Conservation (phyloP, 257 asterid genomes). For the Nicotiana undulata region DNA sequence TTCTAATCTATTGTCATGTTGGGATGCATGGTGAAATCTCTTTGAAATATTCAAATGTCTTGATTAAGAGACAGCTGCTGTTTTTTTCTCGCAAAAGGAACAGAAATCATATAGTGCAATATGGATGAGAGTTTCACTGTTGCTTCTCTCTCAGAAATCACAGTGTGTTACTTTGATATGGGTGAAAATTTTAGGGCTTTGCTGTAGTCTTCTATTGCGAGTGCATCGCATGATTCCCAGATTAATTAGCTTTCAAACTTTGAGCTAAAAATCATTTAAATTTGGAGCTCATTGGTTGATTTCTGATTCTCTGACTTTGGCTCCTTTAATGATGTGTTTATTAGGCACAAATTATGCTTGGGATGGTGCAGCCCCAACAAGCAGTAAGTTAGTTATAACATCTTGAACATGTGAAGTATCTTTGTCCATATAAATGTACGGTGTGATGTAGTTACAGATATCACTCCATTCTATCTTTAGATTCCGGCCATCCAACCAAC, state of each 20-base stretch:
- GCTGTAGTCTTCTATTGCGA: not conserved
- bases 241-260: not conserved
- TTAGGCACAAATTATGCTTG: constrained; percentile 96
- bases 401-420: constrained; percentile 3
- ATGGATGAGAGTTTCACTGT: not conserved
- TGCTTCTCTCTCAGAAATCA: not conserved
- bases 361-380: constrained; percentile 87
- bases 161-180: not conserved
- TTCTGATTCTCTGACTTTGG: constrained; percentile 16
- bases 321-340: constrained; percentile 9
- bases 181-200: not conserved
- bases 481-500: constrained; percentile 41
- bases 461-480: constrained; percentile 24
- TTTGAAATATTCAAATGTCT: not conserved
- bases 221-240: not conserved
- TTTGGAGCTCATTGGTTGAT: not conserved
- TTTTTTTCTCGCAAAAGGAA: not conserved
- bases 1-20: too few species aligned
- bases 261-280: not conserved
- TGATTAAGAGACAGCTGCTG: not conserved
- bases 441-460: constrained; percentile 7
- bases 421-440: constrained; percentile 3
- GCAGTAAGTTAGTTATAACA: constrained; percentile 38
- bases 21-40: not conserved
- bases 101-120: not conserved